These are phyloP conservation scores for Fomitopsis betulina DNA, from an alignment of 1,284 basidiomycete species.

Conservation along the genomic window DNA sequence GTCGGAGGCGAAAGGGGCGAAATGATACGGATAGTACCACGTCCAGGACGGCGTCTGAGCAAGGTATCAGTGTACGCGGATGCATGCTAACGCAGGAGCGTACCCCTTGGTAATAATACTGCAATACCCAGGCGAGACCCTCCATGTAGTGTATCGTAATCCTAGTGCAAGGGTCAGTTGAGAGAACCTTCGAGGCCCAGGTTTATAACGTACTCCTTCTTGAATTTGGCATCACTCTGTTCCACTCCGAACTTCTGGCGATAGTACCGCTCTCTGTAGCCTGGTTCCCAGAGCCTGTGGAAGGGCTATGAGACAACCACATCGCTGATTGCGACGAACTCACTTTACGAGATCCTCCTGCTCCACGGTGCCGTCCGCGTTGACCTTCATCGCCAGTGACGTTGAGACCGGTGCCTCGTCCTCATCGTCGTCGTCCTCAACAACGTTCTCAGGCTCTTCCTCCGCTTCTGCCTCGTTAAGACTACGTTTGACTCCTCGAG, in stretches of 20 bases:
- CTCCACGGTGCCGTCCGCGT: conserved; percentile 83
- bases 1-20: conserved; percentile 96
- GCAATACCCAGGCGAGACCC: conserved; percentile 94
- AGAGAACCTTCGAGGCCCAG: background rate
- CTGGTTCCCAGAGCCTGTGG: conserved; percentile 85
- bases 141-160: conserved; percentile 86
- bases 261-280: conserved; percentile 96
- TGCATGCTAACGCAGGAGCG: conserved; percentile 23
- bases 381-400: conserved; percentile 64
- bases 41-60: conserved; percentile 92
- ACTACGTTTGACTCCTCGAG: conserved; percentile 67
- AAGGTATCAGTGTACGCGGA: conserved; percentile 6
- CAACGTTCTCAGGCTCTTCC: conserved; percentile 30
- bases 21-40: conserved; percentile 99
- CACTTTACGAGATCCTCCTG: conserved; percentile 94
- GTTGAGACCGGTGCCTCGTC: conserved; percentile 39
- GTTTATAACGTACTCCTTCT: conserved; percentile 54
- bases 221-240: conserved; percentile 68
- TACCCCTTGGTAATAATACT: conserved; percentile 98
- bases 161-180: conserved; percentile 35
- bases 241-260: conserved; percentile 88
- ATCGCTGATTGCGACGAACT: conserved; percentile 25
- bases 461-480: conserved; percentile 44
- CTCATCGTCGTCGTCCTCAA: conserved; percentile 45
- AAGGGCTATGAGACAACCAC: conserved; percentile 8